phyloP scores from a whole-genome alignment of 345 rosid genomes.

The Kernera saxatilis region DNA sequence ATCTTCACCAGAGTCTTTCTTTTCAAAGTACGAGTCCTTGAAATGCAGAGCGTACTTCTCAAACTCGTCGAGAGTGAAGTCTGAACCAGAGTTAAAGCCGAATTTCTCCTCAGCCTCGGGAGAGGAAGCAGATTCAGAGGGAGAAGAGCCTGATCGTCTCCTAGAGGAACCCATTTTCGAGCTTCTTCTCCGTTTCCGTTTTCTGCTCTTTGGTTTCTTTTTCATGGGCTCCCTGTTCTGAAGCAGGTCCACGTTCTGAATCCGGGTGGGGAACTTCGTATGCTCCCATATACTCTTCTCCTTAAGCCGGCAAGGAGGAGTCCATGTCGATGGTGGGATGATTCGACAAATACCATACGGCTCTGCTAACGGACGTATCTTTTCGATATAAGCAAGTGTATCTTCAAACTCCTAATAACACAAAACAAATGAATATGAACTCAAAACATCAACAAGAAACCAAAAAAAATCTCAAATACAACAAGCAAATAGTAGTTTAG shows the following conservation, averaged over 20 bases:
- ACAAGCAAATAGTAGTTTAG: not conserved
- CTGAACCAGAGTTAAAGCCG: constrained; percentile 84
- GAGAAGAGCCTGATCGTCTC: constrained; percentile 47
- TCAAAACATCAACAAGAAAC: constrained; percentile 2
- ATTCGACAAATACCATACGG: constrained; percentile 86
- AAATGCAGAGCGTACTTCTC: constrained; percentile 58
- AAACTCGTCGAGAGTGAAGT: constrained; percentile 73
- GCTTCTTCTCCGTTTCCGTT: constrained; percentile 64
- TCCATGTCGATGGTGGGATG: constrained; percentile 86
- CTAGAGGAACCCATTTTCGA: constrained; percentile 55
- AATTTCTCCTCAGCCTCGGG: constrained; percentile 80
- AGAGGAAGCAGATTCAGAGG: constrained; percentile 39
- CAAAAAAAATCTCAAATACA: not conserved
- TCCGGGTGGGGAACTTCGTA: constrained; percentile 78
- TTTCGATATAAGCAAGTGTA: constrained; percentile 74
- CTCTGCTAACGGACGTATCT: constrained; percentile 75
- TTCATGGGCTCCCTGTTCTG: constrained; percentile 94
- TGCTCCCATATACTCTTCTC: constrained; percentile 58
- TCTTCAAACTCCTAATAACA: constrained; percentile 79
- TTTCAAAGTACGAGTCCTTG: constrained; percentile 61
- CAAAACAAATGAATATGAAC: not conserved
- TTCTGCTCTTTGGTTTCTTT: constrained; percentile 65
- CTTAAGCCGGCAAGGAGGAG: constrained; percentile 74
- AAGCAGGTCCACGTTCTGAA: constrained; percentile 79
- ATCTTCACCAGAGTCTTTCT: constrained; percentile 34